phyloP scores from a whole-genome alignment of 2,329 filamentous ascomycete genomes.

The Clarireedia paspali region DNA sequence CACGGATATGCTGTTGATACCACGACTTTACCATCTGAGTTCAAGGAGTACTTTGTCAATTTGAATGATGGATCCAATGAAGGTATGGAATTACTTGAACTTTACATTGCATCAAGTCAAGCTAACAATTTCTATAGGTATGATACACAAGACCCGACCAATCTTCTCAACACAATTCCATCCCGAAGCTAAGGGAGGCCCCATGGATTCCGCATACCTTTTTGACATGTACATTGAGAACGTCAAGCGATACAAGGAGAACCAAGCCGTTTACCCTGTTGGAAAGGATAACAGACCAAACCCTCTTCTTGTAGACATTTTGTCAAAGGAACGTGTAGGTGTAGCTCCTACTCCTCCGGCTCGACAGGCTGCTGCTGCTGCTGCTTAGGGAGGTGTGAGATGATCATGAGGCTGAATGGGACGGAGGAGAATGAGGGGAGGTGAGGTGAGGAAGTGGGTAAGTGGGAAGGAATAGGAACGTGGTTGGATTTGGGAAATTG shows the following conservation, averaged over 20 bases:
- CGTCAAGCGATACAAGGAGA: conserved; percentile 82
- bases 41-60: conserved; percentile 98
- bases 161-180: conserved; percentile 99
- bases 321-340: conserved; percentile 91
- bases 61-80: conserved; percentile 97
- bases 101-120: neutral
- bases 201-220: conserved; percentile 89
- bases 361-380: conserved; percentile 16
- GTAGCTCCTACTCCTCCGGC: conserved; percentile 40
- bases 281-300: conserved; percentile 81
- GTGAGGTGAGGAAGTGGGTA: too few relatives aligned
- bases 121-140: conserved; percentile 38
- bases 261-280: conserved; percentile 60
- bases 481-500: too few relatives aligned
- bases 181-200: conserved; percentile 94
- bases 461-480: too few relatives aligned
- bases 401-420: too few relatives aligned
- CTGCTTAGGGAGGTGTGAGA: neutral
- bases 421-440: too few relatives aligned
- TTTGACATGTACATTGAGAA: conserved; percentile 95
- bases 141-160: conserved; percentile 91
- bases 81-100: conserved; percentile 38
- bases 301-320: conserved; percentile 79
- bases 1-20: conserved; percentile 95
- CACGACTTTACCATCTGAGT: conserved; percentile 72